Evolutionary conservation across 257 asterid genomes (phyloP).

Genomic region (Nicotiana benthamiana): DNA sequence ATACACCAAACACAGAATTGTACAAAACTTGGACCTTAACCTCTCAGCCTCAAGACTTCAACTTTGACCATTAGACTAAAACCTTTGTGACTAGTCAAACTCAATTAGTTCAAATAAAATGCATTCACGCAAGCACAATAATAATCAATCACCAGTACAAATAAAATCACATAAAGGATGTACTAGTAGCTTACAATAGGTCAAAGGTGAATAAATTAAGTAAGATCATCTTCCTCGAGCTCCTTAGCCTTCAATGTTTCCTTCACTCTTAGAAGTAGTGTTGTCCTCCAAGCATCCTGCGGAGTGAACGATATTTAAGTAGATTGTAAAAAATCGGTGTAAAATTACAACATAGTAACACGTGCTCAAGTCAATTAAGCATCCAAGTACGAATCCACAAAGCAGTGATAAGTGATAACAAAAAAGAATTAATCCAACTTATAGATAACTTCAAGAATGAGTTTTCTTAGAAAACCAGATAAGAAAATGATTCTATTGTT

Average conservation of each 20-base stretch:
- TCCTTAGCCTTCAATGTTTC: conserved; percentile 91
- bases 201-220: conserved; percentile 28
- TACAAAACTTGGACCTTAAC: background rate
- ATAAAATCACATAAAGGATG: conserved; percentile 6
- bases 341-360: background rate
- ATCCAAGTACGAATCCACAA: background rate
- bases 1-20: background rate
- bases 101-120: background rate
- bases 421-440: background rate
- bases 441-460: background rate
- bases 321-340: background rate
- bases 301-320: background rate
- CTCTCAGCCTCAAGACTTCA: background rate
- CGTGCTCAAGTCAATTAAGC: background rate
- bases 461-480: background rate
- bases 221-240: conserved; percentile 89
- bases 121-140: background rate
- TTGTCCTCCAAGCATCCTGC: conserved; percentile 91
- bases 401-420: background rate
- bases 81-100: background rate
- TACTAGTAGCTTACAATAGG: conserved; percentile 1
- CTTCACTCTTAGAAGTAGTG: conserved; percentile 91
- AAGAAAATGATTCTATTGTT: background rate
- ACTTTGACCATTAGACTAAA: background rate
- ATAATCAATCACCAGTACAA: conserved; percentile 3